A percentile compares a stretch with the other conserved stretches of the same genome.
Conservation (phyloP, 306 rosid species). For the Vigna nakashimae region DNA sequence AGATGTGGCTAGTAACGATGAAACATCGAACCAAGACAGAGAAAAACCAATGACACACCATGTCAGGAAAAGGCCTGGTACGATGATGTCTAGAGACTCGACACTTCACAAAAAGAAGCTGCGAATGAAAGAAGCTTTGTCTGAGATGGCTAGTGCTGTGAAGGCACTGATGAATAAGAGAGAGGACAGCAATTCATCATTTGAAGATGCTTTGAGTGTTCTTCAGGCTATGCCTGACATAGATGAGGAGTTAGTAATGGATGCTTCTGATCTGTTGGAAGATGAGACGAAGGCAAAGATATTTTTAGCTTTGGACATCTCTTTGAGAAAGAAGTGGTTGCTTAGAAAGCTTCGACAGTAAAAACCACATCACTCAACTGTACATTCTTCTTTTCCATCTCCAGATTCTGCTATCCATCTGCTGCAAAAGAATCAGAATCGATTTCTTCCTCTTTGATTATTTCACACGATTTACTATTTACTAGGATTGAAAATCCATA, state of each 20-base stretch:
- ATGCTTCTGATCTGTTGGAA: conserved; percentile 79
- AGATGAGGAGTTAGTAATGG: conserved; percentile 74
- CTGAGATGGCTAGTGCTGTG: conserved; percentile 69
- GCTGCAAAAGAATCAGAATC: too few species aligned
- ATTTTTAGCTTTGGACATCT: conserved; percentile 64
- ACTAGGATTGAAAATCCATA: too few species aligned
- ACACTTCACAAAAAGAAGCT: conserved; percentile 43
- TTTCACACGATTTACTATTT: too few species aligned
- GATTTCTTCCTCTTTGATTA: too few species aligned
- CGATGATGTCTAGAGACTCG: conserved; percentile 7
- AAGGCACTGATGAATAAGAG: conserved; percentile 52
- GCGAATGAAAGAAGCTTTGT: conserved; percentile 56
- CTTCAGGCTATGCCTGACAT: conserved; percentile 73
- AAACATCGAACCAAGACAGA: conserved; percentile 46
- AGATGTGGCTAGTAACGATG: conserved; percentile 41
- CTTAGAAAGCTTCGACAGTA: conserved; percentile 67
- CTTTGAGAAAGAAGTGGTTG: conserved; percentile 77
- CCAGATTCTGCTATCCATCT: background rate
- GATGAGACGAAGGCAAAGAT: conserved; percentile 74
- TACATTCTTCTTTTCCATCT: background rate
- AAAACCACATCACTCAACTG: conserved; percentile 21
- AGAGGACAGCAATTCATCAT: conserved; percentile 43
- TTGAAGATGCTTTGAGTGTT: conserved; percentile 66
- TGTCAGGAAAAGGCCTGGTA: conserved; percentile 50
- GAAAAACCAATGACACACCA: conserved; percentile 41